Conservation (phyloP, 2,329 filamentous ascomycete species). For the Bisporella sp. region DNA sequence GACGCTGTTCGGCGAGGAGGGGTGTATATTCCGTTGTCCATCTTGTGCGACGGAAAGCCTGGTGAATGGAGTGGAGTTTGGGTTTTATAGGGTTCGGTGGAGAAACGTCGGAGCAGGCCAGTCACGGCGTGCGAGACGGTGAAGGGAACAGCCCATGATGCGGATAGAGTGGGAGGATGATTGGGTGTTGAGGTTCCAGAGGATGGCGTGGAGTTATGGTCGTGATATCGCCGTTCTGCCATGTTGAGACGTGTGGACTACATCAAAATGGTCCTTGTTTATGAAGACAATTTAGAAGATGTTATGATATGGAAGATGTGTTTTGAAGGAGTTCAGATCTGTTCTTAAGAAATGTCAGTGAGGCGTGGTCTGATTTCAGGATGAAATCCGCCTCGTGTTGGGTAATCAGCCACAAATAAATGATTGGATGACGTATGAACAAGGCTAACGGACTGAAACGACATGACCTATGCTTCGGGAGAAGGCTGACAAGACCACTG, state of each 20-base stretch:
- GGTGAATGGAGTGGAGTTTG: conserved; percentile 10
- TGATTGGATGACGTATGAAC: too few species aligned
- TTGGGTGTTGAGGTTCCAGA: conserved; percentile 17
- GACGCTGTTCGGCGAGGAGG: conserved; percentile 51
- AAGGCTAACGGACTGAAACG: too few species aligned
- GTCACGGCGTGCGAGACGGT: conserved; percentile 47
- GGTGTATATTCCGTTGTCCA: conserved; percentile 21
- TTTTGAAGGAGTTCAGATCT: too few species aligned
- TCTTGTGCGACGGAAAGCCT: conserved; percentile 12
- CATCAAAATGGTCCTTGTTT: too few species aligned
- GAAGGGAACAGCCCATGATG: conserved; percentile 36
- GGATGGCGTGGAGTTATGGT: conserved; percentile 14
- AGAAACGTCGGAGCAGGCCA: conserved; percentile 63
- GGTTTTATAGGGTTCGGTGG: conserved; percentile 35
- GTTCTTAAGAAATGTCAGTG: too few species aligned
- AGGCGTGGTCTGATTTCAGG: too few species aligned
- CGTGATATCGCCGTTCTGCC: conserved; percentile 3
- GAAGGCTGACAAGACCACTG: too few species aligned
- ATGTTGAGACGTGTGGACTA: not conserved
- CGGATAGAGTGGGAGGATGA: conserved; percentile 26
- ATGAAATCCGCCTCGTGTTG: too few species aligned
- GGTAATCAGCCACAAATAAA: too few species aligned
- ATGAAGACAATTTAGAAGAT: too few species aligned
- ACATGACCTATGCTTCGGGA: too few species aligned
- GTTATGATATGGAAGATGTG: too few species aligned